Evolutionary conservation across 768 basidiomycete genomes (phyloP), one percentile per base, ranked within the genome.

Genomic region (Sistotremastrum suecicum): DNA sequence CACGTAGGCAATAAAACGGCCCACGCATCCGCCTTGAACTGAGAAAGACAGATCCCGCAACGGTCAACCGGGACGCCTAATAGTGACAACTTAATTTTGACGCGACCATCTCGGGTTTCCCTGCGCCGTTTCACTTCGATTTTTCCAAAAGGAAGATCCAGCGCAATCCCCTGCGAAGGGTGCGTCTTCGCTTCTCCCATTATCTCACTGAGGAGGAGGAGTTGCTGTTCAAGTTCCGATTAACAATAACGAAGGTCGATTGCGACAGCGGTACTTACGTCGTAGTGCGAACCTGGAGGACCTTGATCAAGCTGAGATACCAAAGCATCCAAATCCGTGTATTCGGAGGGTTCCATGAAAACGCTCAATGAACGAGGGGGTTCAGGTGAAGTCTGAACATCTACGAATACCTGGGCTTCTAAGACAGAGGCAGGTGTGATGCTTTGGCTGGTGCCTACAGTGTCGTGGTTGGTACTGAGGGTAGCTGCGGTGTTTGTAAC

Each of bases 1-100:
- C 83, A 87, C 12, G 56, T 61, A 9, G 72, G 71, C 3, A 73
- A 70, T 59, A 82, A 54, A 34, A 71, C 71, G 9, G 71, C 80
- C 46, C 55, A 52, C 48, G 86, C 78, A 11, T 62, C 71, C 5
- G 63, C 67, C 60, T 66, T 76, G 63, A 83, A 87, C 61, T 79
- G 79, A 41, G 68, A 71, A 57, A 84, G 62, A 57, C 85, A 87
- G 42, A 85, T 78, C 37, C 77, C 72, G 59, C 85, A 88, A 54
- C 74, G 74, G 50, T 80, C 75, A 34, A 87, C 82, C 1, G 66
- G 54, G 9, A 71, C 64, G 36, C 78, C 84, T 12, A 83, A 62
- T 42, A 86, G 57, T 5, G 68, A 66, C 42, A 85, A 60, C 63
- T 84, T 87, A 39, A 83, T 54, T 64, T 85, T 86, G 45, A 77